These are phyloP conservation scores for Pseudonitzschia pungens DNA, from an alignment of 108 stramenopile species.

Conservation along the genomic window DNA sequence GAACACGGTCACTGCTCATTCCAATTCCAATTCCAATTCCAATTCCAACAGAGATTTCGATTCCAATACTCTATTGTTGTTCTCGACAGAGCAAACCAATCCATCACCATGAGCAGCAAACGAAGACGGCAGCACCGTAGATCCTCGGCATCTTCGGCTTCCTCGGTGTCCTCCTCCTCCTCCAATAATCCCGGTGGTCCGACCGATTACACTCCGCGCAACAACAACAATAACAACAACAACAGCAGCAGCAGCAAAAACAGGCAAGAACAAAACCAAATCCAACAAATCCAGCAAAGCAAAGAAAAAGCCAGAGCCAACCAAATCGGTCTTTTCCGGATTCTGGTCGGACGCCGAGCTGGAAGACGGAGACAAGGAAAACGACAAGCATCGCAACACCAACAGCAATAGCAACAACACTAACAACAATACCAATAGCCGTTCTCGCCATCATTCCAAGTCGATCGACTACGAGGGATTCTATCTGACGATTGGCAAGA, in stretches of 20 bases:
- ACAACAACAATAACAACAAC: not conserved
- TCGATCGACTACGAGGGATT: slow-evolving; percentile 23
- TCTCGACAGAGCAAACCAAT: not conserved
- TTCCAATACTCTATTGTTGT: too few species aligned
- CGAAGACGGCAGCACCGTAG: not conserved
- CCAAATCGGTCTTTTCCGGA: slow-evolving; percentile 15
- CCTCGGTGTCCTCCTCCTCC: not conserved
- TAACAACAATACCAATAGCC: not conserved
- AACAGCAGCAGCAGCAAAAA: not conserved
- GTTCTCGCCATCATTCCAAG: not conserved
- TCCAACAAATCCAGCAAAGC: too few species aligned
- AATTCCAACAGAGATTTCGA: too few species aligned
- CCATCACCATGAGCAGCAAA: not conserved
- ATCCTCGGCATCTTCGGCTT: not conserved
- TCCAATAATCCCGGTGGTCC: too few species aligned
- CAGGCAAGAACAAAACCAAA: too few species aligned
- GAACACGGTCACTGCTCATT: too few species aligned
- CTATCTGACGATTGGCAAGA: slow-evolving; percentile 27
- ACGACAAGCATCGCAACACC: not conserved
- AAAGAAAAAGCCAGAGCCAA: not conserved
- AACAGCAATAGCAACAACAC: not conserved
- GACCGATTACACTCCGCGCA: not conserved
- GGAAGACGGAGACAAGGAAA: not conserved
- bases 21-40: too few species aligned
- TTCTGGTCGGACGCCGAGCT: slow-evolving; percentile 16